phyloP scores from a whole-genome alignment of 495 filamentous ascomycete genomes.

The Aspergillus bertholletiae region DNA sequence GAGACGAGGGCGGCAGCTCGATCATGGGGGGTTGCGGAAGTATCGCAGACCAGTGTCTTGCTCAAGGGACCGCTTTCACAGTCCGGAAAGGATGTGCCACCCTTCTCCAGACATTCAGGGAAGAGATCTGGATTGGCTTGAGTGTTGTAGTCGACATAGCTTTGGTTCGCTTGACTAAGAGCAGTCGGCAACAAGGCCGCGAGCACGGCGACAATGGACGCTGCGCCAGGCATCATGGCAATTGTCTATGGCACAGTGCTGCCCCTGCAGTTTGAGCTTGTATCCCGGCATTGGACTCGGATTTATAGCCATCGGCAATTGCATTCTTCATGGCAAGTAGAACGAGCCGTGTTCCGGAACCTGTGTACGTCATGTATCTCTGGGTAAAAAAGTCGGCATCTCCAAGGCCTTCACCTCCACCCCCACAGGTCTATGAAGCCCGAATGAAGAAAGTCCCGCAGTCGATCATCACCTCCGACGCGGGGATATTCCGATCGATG shows the following conservation, averaged over 20 bases:
- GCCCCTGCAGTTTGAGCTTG: background rate
- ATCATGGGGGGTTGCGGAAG: constrained; percentile 38
- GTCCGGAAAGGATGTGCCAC: constrained; percentile 31
- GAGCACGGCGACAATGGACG: constrained; percentile 18
- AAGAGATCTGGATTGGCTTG: constrained; percentile 30
- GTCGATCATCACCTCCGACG: constrained; percentile 16
- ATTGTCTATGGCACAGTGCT: background rate
- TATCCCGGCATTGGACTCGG: background rate
- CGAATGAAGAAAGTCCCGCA: constrained; percentile 20
- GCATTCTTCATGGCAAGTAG: background rate
- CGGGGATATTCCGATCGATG: constrained; percentile 15
- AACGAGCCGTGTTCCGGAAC: background rate
- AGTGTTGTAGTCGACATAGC: constrained; percentile 27
- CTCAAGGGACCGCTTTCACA: constrained; percentile 30
- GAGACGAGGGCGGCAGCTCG: constrained; percentile 43
- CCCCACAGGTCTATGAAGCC: background rate
- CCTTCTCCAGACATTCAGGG: constrained; percentile 18
- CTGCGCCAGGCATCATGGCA: constrained; percentile 13
- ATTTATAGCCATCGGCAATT: constrained; percentile 1
- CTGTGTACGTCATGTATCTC: constrained; percentile 1
- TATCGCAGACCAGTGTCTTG: constrained; percentile 44
- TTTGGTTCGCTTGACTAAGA: constrained; percentile 27
- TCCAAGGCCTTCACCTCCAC: constrained; percentile 5
- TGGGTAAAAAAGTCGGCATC: constrained; percentile 4
- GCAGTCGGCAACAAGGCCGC: constrained; percentile 26